Evolutionary conservation across 164 flowering plant genomes (phyloP), one percentile per base, ranked within the genome.

Genomic region (Vitis amurensis): DNA sequence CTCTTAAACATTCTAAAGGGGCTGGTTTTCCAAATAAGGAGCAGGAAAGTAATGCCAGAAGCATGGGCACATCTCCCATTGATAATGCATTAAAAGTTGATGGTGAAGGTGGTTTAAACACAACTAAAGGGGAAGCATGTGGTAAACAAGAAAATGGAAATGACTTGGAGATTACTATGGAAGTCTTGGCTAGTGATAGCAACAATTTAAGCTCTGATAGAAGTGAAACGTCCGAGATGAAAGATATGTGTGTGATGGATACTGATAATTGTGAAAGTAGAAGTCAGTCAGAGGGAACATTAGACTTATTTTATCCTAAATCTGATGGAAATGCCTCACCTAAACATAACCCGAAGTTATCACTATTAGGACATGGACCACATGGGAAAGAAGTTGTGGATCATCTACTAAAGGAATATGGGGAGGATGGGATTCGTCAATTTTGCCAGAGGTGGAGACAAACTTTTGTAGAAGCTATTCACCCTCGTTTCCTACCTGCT

Each of bases 401-500:
- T 61, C 73, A 84, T 77, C 59, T 95, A 72, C 68, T 91, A 9
- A 78, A 81, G 57, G 85, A 87, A 71, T 68, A 83, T 75, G 97
- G 93, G 27, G 99, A 95, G 14, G 91, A 86, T 55, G 97, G 98
- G 9, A 78, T 95, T 69, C 71, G 78, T 14, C 76, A 86, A 48
- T 90, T 95, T 81, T 95, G 99, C 69, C 98, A 89, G 81, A 86
- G 88, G 70, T 95, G 98, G 98, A 87, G 99, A 75, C 92, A 88
- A 77, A 94, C 89, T 62, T 93, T 95, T 85, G 97, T 95, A 68
- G 95, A 88, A 67, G 86, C 97, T 58, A 50, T 88, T 73, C 81
- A 84, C 74, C 99, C 99, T 73, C 92, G 91, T 50, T 88, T 86
- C 84, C 79, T 95, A 69, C 98, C 99, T 66, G 84, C 75, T 75